phyloP scores from a whole-genome alignment of 2,329 filamentous ascomycete genomes.

The Epichloe sibirici region DNA sequence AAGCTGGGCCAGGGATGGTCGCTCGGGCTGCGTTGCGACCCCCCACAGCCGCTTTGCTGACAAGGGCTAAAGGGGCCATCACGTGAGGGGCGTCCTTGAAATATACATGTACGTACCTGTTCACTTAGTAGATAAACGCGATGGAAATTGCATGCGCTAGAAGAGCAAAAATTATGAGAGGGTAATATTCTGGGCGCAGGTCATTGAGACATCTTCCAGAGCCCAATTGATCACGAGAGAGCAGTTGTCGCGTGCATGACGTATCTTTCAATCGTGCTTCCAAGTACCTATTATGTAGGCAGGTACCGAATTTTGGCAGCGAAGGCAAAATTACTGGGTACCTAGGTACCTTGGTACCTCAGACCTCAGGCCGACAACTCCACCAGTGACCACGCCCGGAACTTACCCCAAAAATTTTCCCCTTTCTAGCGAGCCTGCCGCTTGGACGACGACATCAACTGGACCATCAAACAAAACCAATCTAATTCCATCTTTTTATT shows the following conservation, averaged over 20 bases:
- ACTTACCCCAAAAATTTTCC: slow-evolving; percentile 18
- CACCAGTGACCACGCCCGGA: slow-evolving; percentile 8
- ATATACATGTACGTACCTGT: not conserved
- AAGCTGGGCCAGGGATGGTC: not conserved
- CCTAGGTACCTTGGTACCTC: slow-evolving; percentile 13
- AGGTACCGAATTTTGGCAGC: not conserved
- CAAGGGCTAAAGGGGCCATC: not conserved
- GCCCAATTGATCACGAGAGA: too few species aligned
- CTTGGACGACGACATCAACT: not conserved
- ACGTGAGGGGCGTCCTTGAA: slow-evolving; percentile 1
- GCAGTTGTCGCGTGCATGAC: too few species aligned
- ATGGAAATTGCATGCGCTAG: too few species aligned
- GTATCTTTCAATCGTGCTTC: too few species aligned
- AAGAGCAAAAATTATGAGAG: too few species aligned
- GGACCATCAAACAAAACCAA: not conserved
- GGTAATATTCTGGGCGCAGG: too few species aligned
- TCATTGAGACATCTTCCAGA: too few species aligned
- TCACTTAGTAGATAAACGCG: too few species aligned
- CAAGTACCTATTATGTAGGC: too few species aligned
- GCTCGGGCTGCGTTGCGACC: not conserved
- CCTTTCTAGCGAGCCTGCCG: slow-evolving; percentile 8
- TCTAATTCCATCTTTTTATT: slow-evolving; percentile 3
- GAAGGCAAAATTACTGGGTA: not conserved
- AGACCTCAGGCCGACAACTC: slow-evolving; percentile 21
- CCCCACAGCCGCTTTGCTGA: not conserved